Evolutionary conservation across 75 land plant species (phyloP).

Genomic region (Isoetes taiwanensis): DNA sequence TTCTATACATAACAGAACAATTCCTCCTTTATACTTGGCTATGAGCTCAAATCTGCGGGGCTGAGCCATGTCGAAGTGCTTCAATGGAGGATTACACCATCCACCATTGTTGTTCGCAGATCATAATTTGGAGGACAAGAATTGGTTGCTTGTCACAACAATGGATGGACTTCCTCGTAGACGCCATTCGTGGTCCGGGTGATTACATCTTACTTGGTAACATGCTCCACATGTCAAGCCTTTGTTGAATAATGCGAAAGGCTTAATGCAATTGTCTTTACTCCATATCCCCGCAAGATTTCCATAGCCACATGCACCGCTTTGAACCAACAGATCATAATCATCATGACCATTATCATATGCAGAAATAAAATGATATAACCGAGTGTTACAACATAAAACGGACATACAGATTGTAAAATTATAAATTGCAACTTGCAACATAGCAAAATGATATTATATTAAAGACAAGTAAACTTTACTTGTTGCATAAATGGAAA

Average conservation of each 20-base stretch:
- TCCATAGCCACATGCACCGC: slow-evolving; percentile 58
- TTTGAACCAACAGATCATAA: too few relatives aligned
- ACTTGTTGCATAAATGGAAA: too few relatives aligned
- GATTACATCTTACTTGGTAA: slow-evolving; percentile 39
- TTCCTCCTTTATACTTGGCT: slow-evolving; percentile 2
- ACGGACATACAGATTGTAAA: too few relatives aligned
- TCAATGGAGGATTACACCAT: slow-evolving; percentile 15
- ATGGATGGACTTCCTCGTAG: slow-evolving; percentile 25
- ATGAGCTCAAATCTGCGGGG: neutral
- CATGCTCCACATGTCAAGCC: slow-evolving; percentile 45
- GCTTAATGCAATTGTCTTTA: slow-evolving; percentile 25
- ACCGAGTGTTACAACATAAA: too few relatives aligned
- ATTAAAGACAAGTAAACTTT: too few relatives aligned
- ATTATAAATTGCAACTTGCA: too few relatives aligned
- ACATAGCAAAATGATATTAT: too few relatives aligned
- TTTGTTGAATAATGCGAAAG: slow-evolving; percentile 28
- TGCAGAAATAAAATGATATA: too few relatives aligned
- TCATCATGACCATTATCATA: too few relatives aligned
- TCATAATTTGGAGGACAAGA: slow-evolving; percentile 11
- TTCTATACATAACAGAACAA: slow-evolving; percentile 2
- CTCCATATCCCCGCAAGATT: slow-evolving; percentile 43
- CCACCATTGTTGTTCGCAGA: slow-evolving; percentile 10
- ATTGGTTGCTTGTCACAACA: slow-evolving; percentile 31
- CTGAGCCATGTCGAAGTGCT: slow-evolving; percentile 10
- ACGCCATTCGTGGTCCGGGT: slow-evolving; percentile 34